Evolutionary conservation across 495 filamentous ascomycete genomes (phyloP).

Genomic region (Daldinia concentrica): DNA sequence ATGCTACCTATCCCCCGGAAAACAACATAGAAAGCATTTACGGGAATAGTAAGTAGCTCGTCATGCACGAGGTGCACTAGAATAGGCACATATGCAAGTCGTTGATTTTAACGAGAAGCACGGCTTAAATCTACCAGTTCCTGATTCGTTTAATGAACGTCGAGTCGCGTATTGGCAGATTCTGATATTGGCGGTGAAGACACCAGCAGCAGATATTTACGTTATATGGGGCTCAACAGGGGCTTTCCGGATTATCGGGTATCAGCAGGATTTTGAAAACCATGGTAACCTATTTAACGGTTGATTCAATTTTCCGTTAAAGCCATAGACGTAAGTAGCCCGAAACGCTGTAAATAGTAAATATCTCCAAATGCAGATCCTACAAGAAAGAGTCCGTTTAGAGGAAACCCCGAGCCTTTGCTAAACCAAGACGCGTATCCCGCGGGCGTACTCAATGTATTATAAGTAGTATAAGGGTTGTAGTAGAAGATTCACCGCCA

Average conservation of each 20-base stretch:
- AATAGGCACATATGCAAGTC: background rate
- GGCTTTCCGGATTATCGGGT: background rate
- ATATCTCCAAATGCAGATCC: background rate
- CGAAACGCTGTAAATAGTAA: background rate
- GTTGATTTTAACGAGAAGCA: background rate
- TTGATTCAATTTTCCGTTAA: background rate
- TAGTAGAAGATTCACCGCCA: background rate
- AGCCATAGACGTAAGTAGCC: background rate
- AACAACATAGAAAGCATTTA: too few species aligned
- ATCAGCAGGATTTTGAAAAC: background rate
- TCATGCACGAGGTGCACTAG: too few species aligned
- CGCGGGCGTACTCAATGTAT: background rate
- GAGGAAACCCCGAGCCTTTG: background rate
- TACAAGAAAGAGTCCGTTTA: background rate
- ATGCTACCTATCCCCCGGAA: too few species aligned
- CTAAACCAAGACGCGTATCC: background rate
- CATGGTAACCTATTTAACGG: background rate
- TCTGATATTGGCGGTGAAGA: background rate
- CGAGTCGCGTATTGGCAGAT: background rate
- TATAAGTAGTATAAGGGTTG: background rate
- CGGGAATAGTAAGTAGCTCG: too few species aligned
- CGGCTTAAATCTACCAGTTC: background rate
- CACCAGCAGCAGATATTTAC: background rate
- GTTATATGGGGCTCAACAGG: background rate
- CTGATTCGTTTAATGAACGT: background rate